Evolutionary conservation across 495 filamentous ascomycete genomes (phyloP).

Genomic region (Lasiosphaeria hispida): DNA sequence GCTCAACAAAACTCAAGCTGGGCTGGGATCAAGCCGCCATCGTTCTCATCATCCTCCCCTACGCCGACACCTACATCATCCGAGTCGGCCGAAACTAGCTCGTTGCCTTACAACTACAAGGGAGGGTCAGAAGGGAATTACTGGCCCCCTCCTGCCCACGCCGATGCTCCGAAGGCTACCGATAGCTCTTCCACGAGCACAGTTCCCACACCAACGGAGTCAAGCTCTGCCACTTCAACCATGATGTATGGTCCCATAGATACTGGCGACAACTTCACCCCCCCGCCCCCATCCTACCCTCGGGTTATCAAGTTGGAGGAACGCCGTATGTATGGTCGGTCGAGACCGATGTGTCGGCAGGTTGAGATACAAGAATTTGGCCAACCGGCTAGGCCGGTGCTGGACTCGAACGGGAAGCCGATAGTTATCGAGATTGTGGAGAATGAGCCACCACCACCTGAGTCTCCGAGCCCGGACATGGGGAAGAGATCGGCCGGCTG

Average conservation of each 20-base stretch:
- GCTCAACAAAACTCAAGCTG: conserved; percentile 55
- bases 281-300: conserved; percentile 52
- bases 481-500: not conserved
- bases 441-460: conserved; percentile 11
- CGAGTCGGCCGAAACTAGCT: not conserved
- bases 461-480: not conserved
- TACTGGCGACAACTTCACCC: conserved; percentile 11
- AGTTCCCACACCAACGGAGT: not conserved
- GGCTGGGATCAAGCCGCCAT: conserved; percentile 15
- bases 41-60: conserved; percentile 6
- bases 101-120: no score
- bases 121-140: no score
- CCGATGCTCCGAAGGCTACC: no score
- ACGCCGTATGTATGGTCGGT: conserved; percentile 52
- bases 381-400: conserved; percentile 37
- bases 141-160: no score
- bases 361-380: conserved; percentile 56
- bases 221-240: conserved; percentile 11
- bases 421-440: conserved; percentile 62
- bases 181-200: not conserved
- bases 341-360: conserved; percentile 58
- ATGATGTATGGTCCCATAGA: conserved; percentile 17
- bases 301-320: conserved; percentile 79
- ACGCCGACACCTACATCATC: conserved; percentile 6
- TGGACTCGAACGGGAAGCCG: conserved; percentile 38